phyloP scores from a whole-genome alignment of 2,329 filamentous ascomycete species.

The Calonectria honghensis region DNA sequence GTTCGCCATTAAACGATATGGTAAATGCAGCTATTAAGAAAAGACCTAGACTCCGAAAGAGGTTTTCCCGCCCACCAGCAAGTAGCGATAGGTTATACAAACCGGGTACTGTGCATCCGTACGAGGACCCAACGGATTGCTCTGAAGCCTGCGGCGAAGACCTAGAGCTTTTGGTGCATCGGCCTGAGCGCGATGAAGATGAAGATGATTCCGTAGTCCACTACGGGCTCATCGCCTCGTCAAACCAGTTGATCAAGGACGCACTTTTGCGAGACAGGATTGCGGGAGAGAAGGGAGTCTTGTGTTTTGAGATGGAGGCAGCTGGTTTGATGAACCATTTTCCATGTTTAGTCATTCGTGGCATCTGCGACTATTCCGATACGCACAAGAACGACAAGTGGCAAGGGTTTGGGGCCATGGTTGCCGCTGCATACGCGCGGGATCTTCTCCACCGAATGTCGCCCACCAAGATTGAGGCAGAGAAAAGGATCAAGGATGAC shows the following conservation, averaged over 20 bases:
- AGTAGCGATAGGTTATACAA: neutral
- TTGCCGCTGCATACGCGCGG: constrained; percentile 54
- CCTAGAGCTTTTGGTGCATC: neutral
- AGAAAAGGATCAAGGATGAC: neutral
- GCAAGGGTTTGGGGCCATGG: constrained; percentile 59
- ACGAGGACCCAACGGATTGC: neutral
- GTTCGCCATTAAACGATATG: neutral
- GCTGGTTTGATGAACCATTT: constrained; percentile 52
- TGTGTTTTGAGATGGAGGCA: constrained; percentile 40
- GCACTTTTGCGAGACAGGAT: neutral
- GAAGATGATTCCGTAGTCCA: neutral
- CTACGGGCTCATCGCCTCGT: constrained; percentile 4
- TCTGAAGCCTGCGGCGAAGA: neutral
- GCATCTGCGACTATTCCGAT: constrained; percentile 63
- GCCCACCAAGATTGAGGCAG: neutral
- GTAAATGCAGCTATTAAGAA: neutral
- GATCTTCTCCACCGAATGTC: constrained; percentile 8
- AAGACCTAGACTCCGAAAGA: neutral
- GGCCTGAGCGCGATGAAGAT: neutral
- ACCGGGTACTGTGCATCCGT: neutral
- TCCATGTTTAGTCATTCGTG: constrained; percentile 59
- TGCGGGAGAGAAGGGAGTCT: neutral
- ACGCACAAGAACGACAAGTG: constrained; percentile 56
- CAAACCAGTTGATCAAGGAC: neutral
- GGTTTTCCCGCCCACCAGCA: neutral